Base-by-base conservation (phyloP, 179 eudicot genomes). In the Silene vulgaris region DNA sequence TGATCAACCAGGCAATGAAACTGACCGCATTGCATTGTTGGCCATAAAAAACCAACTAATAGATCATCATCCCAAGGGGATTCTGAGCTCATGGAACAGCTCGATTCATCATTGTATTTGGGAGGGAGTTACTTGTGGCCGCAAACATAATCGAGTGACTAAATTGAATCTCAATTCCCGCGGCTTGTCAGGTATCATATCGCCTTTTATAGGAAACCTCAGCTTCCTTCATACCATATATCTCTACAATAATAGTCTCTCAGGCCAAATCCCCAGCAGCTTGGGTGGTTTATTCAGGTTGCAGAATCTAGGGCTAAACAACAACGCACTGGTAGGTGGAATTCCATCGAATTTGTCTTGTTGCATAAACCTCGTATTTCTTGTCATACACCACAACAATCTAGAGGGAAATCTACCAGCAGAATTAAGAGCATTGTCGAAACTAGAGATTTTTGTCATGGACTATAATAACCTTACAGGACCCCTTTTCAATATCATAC, bases 101-200 rank as follows among this genome's bases (percentile, higher is more conserved):
- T 78, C 81, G 0, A 7, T 68, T 40, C 75, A 79, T 28, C 50
- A 71, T 14, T 82, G 85, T 74, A 3, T 65, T 0, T 82, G 85
- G 82, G 48, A 60, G 8, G 85, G 85, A 67, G 72, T 78, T 13
- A 78, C 56, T 2, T 82, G 85, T 59, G 71, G 71, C 7, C 29
- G 2, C 12, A 74, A 52, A 43, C 77, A 78, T 45, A 72, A 64
- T 16, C 40, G 81, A 59, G 84, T 81, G 16, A 45, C 65, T 9
- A 23, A 9, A 9, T 26, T 81, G 60, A 30, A 14, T 0, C 65
- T 81, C 0, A 0, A 7, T 7, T 78, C 79, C 59, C 17, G 12
- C 4, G 64, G 45, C 3, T 57, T 81, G 62, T 72, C 29, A 6
- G 81, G 84, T 1, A 65, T 50, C 9, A 20, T 78, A 45, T 78